phyloP scores from a whole-genome alignment of 352 stramenopile species.

The Globisporangium rhizosaccharum region DNA sequence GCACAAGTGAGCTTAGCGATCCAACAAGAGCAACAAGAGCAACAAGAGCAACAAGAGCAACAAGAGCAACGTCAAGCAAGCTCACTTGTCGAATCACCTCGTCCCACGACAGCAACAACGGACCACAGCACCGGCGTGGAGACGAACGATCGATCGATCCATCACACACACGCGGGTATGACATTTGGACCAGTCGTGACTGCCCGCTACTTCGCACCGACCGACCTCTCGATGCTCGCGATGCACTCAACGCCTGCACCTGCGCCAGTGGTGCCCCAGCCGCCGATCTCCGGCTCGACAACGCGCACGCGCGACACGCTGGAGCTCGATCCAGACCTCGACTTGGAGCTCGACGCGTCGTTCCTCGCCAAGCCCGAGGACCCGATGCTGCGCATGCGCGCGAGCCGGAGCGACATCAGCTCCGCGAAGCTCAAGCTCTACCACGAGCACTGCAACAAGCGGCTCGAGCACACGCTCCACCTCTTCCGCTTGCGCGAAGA shows the following conservation, averaged over 20 bases:
- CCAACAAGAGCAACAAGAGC: too few species aligned
- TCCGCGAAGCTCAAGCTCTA: slow-evolving; percentile 36
- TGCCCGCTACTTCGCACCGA: background rate
- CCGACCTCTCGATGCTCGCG: slow-evolving; percentile 2
- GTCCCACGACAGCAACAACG: background rate
- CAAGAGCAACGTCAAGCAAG: background rate
- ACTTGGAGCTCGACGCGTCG: slow-evolving; percentile 13
- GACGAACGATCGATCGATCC: background rate
- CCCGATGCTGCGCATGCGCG: slow-evolving; percentile 10
- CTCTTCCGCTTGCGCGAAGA: slow-evolving; percentile 47
- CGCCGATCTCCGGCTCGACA: slow-evolving; percentile 7
- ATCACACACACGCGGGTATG: background rate
- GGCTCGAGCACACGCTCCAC: slow-evolving; percentile 32
- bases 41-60: too few species aligned
- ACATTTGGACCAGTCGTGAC: background rate
- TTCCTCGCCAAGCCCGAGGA: slow-evolving; percentile 13
- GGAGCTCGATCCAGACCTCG: slow-evolving; percentile 13
- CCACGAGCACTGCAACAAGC: slow-evolving; percentile 41
- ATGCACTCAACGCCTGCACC: background rate
- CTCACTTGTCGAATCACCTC: slow-evolving; percentile 8
- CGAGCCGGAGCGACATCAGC: slow-evolving; percentile 31
- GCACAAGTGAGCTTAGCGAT: too few species aligned
- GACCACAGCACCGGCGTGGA: too few species aligned
- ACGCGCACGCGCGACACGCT: slow-evolving; percentile 6
- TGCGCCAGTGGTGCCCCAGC: background rate